Percentiles rank a stretch among this genome's conserved stretches.
Conservation (phyloP, 257 asterid genomes). For the Capsicum chinense region DNA sequence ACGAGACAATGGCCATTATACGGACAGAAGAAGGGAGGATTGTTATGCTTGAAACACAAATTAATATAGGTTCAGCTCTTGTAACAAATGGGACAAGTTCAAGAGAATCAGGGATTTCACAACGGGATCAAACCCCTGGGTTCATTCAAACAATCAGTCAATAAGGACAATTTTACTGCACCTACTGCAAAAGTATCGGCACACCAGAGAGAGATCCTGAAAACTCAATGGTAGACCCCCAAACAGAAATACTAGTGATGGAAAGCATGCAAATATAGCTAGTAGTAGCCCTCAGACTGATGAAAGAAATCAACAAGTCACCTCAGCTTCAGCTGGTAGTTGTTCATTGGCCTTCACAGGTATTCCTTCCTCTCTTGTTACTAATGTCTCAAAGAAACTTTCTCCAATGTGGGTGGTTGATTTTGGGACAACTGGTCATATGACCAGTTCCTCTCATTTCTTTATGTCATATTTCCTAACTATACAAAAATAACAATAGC, state of each 20-base stretch:
- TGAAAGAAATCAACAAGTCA: not conserved
- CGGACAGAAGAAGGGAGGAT: not conserved
- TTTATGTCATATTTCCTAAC: not conserved
- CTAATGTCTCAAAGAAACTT: not conserved
- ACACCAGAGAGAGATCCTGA: not conserved
- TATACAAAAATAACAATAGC: not conserved
- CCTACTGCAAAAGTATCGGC: not conserved
- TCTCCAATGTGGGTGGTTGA: not conserved
- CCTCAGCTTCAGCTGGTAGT: not conserved
- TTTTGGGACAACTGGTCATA: not conserved
- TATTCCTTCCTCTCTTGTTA: not conserved
- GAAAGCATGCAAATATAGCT: not conserved
- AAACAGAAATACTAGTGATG: not conserved
- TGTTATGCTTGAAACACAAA: constrained; percentile 1
- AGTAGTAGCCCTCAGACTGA: not conserved
- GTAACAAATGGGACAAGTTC: not conserved
- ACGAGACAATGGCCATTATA: not conserved
- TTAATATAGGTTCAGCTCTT: not conserved
- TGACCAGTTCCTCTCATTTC: not conserved
- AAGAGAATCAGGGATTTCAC: not conserved
- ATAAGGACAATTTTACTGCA: not conserved
- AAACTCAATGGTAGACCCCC: not conserved
- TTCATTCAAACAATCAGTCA: not conserved
- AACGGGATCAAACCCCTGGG: not conserved
- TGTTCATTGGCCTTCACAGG: constrained; percentile 7